Conservation (phyloP, 495 filamentous ascomycete genomes). For the Podospora bellae-mahoneyi region DNA sequence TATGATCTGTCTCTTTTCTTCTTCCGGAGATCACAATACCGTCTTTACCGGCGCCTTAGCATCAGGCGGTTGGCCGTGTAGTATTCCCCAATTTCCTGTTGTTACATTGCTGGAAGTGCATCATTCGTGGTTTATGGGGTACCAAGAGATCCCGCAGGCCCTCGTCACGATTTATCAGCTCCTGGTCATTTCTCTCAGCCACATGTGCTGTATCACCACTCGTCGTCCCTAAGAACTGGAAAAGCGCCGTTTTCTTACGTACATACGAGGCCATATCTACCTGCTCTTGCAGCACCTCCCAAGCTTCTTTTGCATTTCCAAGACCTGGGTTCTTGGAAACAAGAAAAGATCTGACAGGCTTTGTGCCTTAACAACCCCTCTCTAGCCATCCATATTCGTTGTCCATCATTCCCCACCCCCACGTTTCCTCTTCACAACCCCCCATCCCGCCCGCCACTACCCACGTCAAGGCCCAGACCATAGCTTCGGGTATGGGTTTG, state of each 20-base stretch:
- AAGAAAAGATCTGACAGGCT: background rate
- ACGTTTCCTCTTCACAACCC: background rate
- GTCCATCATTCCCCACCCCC: background rate
- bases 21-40: conserved; percentile 4
- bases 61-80: background rate
- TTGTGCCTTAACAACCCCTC: background rate
- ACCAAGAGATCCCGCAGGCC: background rate
- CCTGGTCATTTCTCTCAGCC: background rate
- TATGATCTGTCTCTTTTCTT: background rate
- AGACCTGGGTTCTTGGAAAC: background rate
- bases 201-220: background rate
- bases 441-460: background rate
- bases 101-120: background rate
- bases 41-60: background rate
- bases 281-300: background rate
- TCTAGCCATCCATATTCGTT: background rate
- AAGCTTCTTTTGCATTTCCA: too few relatives aligned
- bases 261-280: background rate
- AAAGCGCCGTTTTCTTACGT: background rate
- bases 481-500: background rate
- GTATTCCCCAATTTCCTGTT: background rate
- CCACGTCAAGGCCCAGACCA: background rate
- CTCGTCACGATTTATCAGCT: background rate
- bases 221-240: background rate
- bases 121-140: background rate